Evolutionary conservation across 1,139 yeast species (phyloP), one percentile per base, ranked within the genome.

Genomic region (Meyerozyma athensensis): DNA sequence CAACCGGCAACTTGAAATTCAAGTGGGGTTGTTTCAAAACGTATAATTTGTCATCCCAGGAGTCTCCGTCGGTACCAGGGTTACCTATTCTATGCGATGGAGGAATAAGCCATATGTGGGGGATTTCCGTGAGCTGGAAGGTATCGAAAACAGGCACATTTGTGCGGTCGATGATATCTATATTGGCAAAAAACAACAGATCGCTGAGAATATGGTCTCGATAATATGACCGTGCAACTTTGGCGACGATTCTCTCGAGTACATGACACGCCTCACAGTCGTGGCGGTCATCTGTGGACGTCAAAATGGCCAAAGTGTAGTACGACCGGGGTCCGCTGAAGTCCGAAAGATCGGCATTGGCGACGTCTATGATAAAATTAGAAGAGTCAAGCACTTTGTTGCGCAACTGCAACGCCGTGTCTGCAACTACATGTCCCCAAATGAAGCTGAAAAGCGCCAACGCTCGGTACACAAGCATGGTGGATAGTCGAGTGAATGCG

Each of bases 41-140:
- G 16, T 54, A 53, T 35, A 45, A 54, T 26, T 57, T 56, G 14
- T 60, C 61, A 30, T 42, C 46, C 8, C 32, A 28, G 20, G 32
- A 28, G 13, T 44, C 34, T 2, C 38, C 47, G 17, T 53, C 54
- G 12, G 48, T 46, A 6, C 52, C 53, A 4, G 46, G 28, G 4
- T 20, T 12, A 6, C 20, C 32, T 16, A 18, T 16, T 1, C 32
- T n/a, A 16, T 12, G 21, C 17, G 34, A 58, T 4, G 85, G 85
- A 2, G 86, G 86, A 40, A 77, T 68, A 3, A 82, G 61, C 77
- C 87, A 77, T 8, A 81, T 47, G 43, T 77, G 80, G 1, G 94
- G 92, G 3, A 81, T 74, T 3, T 76, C 60, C 4, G 56, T 56
- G 39, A 82, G 51, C 4, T 61, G 56, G 36, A 80, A 49, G 17